Evolutionary conservation across 768 basidiomycete genomes (phyloP), one percentile per base, ranked within the genome.

Genomic region (Lactarius sp.): DNA sequence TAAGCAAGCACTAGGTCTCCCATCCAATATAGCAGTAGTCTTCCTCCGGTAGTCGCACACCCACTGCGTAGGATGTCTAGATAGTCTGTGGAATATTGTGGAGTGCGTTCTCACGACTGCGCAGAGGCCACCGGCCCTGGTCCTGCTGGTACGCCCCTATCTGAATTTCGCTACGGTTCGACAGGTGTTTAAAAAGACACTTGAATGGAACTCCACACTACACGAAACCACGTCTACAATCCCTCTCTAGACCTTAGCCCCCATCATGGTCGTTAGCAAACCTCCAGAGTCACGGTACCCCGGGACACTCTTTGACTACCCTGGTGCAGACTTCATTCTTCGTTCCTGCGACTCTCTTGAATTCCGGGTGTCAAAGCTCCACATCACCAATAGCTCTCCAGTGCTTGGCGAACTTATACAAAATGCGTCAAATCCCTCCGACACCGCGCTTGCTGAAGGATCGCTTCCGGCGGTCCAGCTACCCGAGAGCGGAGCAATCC

Each of bases 331-430:
- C 63, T 67, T 80, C 61, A 73, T 78, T 51, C 70, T 82, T 44
- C 75, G 75, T 46, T 76, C 80, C 10, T 69, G 72, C 1, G 80
- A 83, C 61, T 75, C 74, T 9, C 73, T 75, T 7, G 63, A 73
- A 13, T 82, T 83, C 68, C 77, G 75, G 31, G 72, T 83, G 42
- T 77, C 79, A 69, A 78, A 75, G 52, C 66, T 76, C 49, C 74
- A 79, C 36, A 67, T 83, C 37, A 73, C 74, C 27, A 76, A 72
- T 59, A 78, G 78, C 5, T 81, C 78, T 33, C 68, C 76, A 1
- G 71, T 80, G 16, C 75, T 81, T 64, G 67, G 66, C 31, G n/a
- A 47, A 18, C 44, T 54, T 12, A 61, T 61, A 34, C 47, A 12
- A 34, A 31, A 1, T 1, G 10, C 12, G 14, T 37, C 39, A n/a